Conservation (phyloP, 78 protist genomes). For the Planoprotostelium fungivorum region DNA sequence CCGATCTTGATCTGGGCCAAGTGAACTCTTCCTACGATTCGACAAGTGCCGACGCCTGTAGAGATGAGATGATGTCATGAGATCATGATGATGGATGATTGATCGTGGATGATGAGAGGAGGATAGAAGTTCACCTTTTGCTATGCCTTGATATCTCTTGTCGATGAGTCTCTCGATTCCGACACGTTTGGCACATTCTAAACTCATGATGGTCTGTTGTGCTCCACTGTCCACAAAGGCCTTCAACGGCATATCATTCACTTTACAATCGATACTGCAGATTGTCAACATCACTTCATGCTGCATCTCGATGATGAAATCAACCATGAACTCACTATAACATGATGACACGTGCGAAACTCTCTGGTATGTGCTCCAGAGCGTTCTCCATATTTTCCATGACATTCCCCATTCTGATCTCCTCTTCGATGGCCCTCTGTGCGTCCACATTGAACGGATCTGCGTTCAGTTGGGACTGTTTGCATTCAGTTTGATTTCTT, state of each 20-base stretch:
- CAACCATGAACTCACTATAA: slow-evolving; percentile 62
- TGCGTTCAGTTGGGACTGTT: not conserved
- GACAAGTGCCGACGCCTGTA: slow-evolving; percentile 65
- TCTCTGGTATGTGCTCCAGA: slow-evolving; percentile 79
- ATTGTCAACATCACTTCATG: no score
- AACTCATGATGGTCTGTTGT: slow-evolving; percentile 71
- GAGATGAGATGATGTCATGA: not conserved
- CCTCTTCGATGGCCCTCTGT: slow-evolving; percentile 39
- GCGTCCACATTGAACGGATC: slow-evolving; percentile 63
- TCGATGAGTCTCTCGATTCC: slow-evolving; percentile 63
- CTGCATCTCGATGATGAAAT: no score
- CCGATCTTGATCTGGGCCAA: slow-evolving; percentile 60
- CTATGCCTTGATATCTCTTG: slow-evolving; percentile 70
- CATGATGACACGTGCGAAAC: slow-evolving; percentile 74
- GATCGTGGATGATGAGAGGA: no score
- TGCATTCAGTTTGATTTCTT: not conserved
- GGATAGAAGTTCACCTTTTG: slow-evolving; percentile 34
- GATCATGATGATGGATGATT: no score
- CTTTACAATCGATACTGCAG: slow-evolving; percentile 23
- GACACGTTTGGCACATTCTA: slow-evolving; percentile 65
- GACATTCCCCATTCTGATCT: slow-evolving; percentile 51
- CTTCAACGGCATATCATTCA: slow-evolving; percentile 59
- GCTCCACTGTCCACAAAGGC: slow-evolving; percentile 84
- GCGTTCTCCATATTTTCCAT: slow-evolving; percentile 66
- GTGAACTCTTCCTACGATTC: slow-evolving; percentile 80